Evolutionary conservation across 1,284 basidiomycete species (phyloP).

Genomic region (Irpex sp.): DNA sequence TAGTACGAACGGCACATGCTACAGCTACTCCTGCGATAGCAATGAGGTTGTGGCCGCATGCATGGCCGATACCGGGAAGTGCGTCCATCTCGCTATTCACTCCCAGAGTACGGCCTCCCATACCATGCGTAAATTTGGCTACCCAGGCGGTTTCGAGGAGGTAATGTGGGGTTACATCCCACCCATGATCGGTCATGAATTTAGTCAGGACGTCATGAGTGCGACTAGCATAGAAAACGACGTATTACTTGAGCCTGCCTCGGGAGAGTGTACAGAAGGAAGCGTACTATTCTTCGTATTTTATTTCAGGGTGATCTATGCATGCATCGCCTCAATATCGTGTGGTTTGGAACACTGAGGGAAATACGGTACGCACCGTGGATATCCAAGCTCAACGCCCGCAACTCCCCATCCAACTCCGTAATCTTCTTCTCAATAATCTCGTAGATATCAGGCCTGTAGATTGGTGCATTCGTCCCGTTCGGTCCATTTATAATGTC

Average conservation of each 20-base stretch:
- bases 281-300: constrained; percentile 30
- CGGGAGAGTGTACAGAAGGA: not conserved
- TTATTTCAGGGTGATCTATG: constrained; percentile 25
- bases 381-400: constrained; percentile 60
- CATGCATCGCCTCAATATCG: not conserved
- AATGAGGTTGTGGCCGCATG: constrained; percentile 87
- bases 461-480: constrained; percentile 14
- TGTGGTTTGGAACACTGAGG: not conserved
- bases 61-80: constrained; percentile 65
- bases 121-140: constrained; percentile 62
- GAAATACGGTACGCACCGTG: constrained; percentile 40
- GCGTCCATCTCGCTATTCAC: constrained; percentile 75
- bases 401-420: constrained; percentile 45
- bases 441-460: constrained; percentile 36
- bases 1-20: constrained; percentile 67
- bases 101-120: constrained; percentile 61
- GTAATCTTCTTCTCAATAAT: constrained; percentile 57
- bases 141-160: constrained; percentile 76
- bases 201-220: constrained; percentile 52
- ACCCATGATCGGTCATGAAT: constrained; percentile 59
- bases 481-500: not conserved
- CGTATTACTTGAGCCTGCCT: not conserved
- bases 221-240: constrained; percentile 28
- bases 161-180: constrained; percentile 58
- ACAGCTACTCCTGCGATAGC: constrained; percentile 78